These are phyloP conservation scores for Blepharisma undulans DNA, from an alignment of 169 alveolate species.

Conservation along the genomic window DNA sequence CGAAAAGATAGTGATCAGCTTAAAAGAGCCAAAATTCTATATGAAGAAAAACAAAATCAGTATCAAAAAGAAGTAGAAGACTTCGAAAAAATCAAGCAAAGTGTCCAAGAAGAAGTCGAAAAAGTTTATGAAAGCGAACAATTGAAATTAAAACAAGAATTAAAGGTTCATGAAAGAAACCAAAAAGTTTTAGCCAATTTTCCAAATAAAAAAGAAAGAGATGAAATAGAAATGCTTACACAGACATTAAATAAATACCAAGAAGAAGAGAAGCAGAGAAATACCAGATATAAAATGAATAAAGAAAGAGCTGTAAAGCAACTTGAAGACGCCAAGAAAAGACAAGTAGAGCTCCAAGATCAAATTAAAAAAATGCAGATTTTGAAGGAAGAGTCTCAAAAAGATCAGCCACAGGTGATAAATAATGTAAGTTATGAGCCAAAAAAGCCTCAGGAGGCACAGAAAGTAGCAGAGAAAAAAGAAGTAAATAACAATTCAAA, in stretches of 20 bases:
- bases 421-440: not conserved
- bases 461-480: not conserved
- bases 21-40: not conserved
- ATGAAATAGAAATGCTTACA: slow-evolving; percentile 56
- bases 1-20: slow-evolving; percentile 9
- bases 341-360: not conserved
- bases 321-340: slow-evolving; percentile 53
- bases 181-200: not conserved
- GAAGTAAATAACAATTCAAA: not conserved
- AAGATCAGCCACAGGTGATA: not conserved
- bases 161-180: slow-evolving; percentile 17
- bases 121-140: not conserved
- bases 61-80: not conserved
- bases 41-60: not conserved
- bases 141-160: not conserved
- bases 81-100: not conserved
- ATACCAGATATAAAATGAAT: slow-evolving; percentile 56
- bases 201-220: slow-evolving; percentile 47
- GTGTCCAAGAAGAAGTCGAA: not conserved
- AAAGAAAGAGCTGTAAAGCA: slow-evolving; percentile 58
- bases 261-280: slow-evolving; percentile 56
- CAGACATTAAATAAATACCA: slow-evolving; percentile 47
- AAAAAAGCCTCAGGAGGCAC: not conserved
- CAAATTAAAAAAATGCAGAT: not conserved
- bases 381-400: not conserved